Conservation (phyloP, 805 yeast genomes). For the Candida qinlingensis region DNA sequence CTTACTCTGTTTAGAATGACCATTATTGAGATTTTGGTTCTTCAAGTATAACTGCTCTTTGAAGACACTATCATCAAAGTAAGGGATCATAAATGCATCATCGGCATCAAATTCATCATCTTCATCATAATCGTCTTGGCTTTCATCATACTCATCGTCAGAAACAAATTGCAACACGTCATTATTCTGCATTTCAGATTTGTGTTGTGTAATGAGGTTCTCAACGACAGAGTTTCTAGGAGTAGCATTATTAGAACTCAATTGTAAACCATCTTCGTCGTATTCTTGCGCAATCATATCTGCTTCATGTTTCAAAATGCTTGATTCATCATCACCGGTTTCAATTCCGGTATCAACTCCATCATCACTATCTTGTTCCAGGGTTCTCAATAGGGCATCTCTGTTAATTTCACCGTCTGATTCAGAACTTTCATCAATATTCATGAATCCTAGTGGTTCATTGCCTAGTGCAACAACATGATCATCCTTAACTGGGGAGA, state of each 20-base stretch:
- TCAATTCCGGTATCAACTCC: constrained; percentile 33
- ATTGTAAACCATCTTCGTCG: constrained; percentile 22
- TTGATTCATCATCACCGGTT: constrained; percentile 30
- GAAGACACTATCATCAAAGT: constrained; percentile 34
- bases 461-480: constrained; percentile 15
- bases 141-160: constrained; percentile 26
- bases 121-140: constrained; percentile 23
- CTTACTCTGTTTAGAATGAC: constrained; percentile 4
- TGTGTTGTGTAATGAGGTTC: constrained; percentile 36
- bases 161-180: constrained; percentile 29
- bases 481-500: constrained; percentile 11
- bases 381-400: constrained; percentile 36
- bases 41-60: constrained; percentile 13
- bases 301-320: constrained; percentile 36
- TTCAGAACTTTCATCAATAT: constrained; percentile 27
- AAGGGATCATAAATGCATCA: constrained; percentile 31
- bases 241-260: constrained; percentile 25
- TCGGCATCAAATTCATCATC: constrained; percentile 18
- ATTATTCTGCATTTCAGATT: constrained; percentile 37
- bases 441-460: constrained; percentile 21
- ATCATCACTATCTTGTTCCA: constrained; percentile 28
- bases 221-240: constrained; percentile 30
- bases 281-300: constrained; percentile 38
- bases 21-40: constrained; percentile 8
- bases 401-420: constrained; percentile 61